phyloP scores from a whole-genome alignment of 164 flowering plant genomes.

The Aristolochia californica region DNA sequence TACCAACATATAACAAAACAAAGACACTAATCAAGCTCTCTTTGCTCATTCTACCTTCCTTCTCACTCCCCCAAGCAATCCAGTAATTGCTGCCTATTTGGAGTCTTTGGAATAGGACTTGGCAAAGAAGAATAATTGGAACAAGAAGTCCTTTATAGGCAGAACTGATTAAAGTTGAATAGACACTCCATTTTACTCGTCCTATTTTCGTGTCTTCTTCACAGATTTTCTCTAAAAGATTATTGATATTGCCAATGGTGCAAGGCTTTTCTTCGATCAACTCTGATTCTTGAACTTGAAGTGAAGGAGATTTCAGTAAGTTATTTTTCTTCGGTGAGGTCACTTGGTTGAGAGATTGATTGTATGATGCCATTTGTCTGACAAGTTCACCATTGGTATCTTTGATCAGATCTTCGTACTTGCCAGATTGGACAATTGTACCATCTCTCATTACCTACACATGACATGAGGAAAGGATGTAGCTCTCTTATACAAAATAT shows the following conservation, averaged over 20 bases:
- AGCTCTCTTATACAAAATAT: too few relatives aligned
- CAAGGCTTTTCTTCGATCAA: slow-evolving; percentile 27
- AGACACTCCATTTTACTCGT: slow-evolving; percentile 59
- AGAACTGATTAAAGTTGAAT: slow-evolving; percentile 49
- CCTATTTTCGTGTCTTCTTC: slow-evolving; percentile 62
- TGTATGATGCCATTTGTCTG: slow-evolving; percentile 50
- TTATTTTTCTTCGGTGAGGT: slow-evolving; percentile 18
- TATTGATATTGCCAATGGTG: slow-evolving; percentile 8
- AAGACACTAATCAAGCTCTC: slow-evolving; percentile 39
- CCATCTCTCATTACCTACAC: slow-evolving; percentile 77
- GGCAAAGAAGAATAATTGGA: slow-evolving; percentile 67
- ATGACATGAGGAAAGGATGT: neutral
- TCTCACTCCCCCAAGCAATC: slow-evolving; percentile 83
- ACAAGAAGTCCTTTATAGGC: slow-evolving; percentile 80
- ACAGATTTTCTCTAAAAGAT: slow-evolving; percentile 10
- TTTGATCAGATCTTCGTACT: slow-evolving; percentile 46
- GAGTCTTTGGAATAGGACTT: slow-evolving; percentile 58
- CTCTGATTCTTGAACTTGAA: slow-evolving; percentile 22
- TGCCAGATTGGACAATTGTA: slow-evolving; percentile 54
- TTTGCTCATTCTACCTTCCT: slow-evolving; percentile 30
- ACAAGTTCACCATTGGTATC: slow-evolving; percentile 47
- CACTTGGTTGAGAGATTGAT: slow-evolving; percentile 43
- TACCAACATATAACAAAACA: slow-evolving; percentile 52
- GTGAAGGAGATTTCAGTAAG: slow-evolving; percentile 2
- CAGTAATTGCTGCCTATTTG: slow-evolving; percentile 87